Percentiles rank a stretch among this genome's conserved stretches.
Conservation (phyloP, 2,329 filamentous ascomycete species). For the Scedosporium minutisporum region DNA sequence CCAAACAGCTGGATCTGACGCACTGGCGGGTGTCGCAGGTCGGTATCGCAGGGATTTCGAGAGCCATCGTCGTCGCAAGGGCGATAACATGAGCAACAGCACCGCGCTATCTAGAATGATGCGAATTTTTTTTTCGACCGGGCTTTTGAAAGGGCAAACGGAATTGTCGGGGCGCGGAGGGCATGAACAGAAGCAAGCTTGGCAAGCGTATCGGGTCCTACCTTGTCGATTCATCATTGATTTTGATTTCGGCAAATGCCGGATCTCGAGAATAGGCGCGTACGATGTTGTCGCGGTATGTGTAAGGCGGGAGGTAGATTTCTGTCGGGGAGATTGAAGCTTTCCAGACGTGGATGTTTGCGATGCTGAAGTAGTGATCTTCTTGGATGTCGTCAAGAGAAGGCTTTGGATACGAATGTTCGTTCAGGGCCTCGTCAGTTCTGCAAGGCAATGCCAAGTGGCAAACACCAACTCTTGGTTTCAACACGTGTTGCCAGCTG, state of each 20-base stretch:
- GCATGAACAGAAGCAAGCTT: not conserved
- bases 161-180: conserved; percentile 13
- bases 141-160: not conserved
- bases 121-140: not conserved
- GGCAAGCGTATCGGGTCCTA: conserved; percentile 26
- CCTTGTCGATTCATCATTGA: conserved; percentile 51
- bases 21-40: conserved; percentile 11
- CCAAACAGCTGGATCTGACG: conserved; percentile 13
- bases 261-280: conserved; percentile 14
- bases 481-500: not conserved
- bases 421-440: conserved; percentile 1
- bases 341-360: not conserved
- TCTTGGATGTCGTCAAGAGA: conserved; percentile 5
- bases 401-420: conserved; percentile 6
- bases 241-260: not conserved
- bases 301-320: not conserved
- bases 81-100: not conserved
- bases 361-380: not conserved
- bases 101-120: not conserved
- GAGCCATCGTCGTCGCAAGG: not conserved
- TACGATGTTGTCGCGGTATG: conserved; percentile 11
- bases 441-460: conserved; percentile 5
- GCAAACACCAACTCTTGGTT: not conserved
- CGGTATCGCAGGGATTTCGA: not conserved
- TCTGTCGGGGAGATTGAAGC: not conserved